Percentiles rank a stretch among this genome's conserved stretches.
Conservation (phyloP, 306 rosid genomes). For the Fragaria vesca region DNA sequence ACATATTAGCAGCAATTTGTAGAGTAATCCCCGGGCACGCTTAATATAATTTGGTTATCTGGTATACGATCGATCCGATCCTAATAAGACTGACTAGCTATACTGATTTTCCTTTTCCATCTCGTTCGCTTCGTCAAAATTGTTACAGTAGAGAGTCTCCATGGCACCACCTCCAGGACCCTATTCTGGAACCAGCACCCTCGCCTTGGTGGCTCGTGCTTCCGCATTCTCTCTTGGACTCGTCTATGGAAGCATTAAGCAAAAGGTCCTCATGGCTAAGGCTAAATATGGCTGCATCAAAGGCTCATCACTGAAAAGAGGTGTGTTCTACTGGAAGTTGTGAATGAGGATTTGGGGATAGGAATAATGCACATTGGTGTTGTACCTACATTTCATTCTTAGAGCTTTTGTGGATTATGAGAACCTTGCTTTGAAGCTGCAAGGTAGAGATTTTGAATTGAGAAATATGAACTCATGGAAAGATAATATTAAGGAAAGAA, state of each 20-base stretch:
- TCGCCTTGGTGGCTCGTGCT: constrained; percentile 90
- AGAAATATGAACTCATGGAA: constrained; percentile 1
- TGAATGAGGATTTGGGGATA: constrained; percentile 34
- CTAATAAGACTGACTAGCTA: not conserved
- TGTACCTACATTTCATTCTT: constrained; percentile 34
- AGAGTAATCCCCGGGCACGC: constrained; percentile 90
- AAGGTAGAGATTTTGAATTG: not conserved
- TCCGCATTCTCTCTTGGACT: constrained; percentile 82
- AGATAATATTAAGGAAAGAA: too few species aligned
- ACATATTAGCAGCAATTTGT: too few species aligned
- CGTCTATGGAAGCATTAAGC: constrained; percentile 83
- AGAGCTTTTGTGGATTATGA: constrained; percentile 26
- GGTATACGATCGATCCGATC: constrained; percentile 3
- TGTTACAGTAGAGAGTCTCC: not conserved
- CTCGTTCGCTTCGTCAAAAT: constrained; percentile 11
- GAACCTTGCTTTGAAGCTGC: constrained; percentile 7
- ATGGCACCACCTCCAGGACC: constrained; percentile 92
- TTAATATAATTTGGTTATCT: not conserved
- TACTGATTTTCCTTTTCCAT: not conserved
- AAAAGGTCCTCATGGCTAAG: constrained; percentile 77
- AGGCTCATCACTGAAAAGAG: constrained; percentile 64
- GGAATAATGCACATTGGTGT: constrained; percentile 50
- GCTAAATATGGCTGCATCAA: constrained; percentile 60
- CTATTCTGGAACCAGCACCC: constrained; percentile 89
- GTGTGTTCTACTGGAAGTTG: constrained; percentile 15